phyloP scores from a whole-genome alignment of 768 basidiomycete genomes.

The Hypsizygus marmoreus region DNA sequence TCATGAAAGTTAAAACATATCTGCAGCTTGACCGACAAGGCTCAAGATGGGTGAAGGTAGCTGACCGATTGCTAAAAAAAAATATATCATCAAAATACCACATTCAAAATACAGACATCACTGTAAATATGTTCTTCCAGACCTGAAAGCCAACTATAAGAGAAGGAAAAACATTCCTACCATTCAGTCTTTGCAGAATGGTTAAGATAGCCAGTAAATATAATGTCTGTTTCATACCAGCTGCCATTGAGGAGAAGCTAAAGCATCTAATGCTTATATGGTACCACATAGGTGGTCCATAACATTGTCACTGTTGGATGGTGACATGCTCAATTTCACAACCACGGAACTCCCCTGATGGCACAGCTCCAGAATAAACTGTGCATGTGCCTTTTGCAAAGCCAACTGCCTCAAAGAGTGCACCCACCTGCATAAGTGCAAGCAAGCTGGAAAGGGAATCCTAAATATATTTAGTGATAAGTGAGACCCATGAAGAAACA shows the following conservation, averaged over 20 bases:
- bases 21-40: slow-evolving; percentile 2
- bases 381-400: too few species aligned
- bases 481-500: slow-evolving; percentile 21
- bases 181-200: neutral
- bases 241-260: neutral
- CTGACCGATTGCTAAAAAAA: slow-evolving; percentile 23
- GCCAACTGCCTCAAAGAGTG: neutral
- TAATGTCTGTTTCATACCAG: neutral
- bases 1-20: neutral
- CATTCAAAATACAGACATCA: too few species aligned
- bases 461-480: slow-evolving; percentile 18
- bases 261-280: slow-evolving; percentile 29
- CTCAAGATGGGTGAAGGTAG: slow-evolving; percentile 30
- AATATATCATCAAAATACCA: slow-evolving; percentile 2
- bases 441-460: slow-evolving; percentile 9
- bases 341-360: neutral
- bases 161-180: slow-evolving; percentile 9
- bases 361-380: neutral
- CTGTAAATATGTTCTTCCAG: slow-evolving; percentile 30
- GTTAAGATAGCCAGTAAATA: slow-evolving; percentile 20
- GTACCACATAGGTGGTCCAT: slow-evolving; percentile 27
- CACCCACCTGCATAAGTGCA: slow-evolving; percentile 17
- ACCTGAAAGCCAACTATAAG: slow-evolving; percentile 19
- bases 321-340: neutral
- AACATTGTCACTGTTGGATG: slow-evolving; percentile 14